Conservation (phyloP, 2,329 filamentous ascomycete genomes). For the Sarocladium brachiariae region DNA sequence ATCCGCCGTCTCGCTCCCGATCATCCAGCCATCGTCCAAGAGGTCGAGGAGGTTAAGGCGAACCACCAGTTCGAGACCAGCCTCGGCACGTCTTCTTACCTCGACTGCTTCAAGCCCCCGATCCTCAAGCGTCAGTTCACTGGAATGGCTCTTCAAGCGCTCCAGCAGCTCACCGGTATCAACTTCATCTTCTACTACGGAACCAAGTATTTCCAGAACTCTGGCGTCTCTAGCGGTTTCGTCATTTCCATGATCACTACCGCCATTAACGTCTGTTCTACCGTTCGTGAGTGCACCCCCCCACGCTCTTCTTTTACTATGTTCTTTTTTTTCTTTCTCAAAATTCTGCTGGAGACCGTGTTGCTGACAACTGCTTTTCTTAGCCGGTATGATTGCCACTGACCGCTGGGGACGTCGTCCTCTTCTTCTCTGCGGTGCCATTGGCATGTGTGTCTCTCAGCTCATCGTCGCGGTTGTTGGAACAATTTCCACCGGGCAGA, state of each 20-base stretch:
- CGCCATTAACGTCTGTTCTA: constrained; percentile 30
- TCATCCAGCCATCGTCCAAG: constrained; percentile 8
- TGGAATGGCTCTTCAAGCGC: constrained; percentile 52
- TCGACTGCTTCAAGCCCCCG: constrained; percentile 42
- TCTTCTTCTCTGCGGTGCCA: constrained; percentile 57
- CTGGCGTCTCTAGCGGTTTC: constrained; percentile 29
- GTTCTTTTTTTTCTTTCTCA: neutral
- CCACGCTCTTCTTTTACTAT: neutral
- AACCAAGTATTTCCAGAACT: constrained; percentile 33
- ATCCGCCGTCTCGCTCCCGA: constrained; percentile 10
- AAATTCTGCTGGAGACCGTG: no score
- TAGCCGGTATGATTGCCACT: constrained; percentile 27
- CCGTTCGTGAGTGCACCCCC: constrained; percentile 17
- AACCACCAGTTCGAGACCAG: constrained; percentile 54
- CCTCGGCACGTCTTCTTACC: constrained; percentile 24
- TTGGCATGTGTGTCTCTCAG: constrained; percentile 54
- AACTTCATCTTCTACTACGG: constrained; percentile 30
- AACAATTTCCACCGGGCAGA: constrained; percentile 47
- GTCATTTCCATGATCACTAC: constrained; percentile 32
- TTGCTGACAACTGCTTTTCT: no score
- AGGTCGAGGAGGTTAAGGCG: constrained; percentile 46
- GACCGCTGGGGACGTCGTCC: constrained; percentile 41
- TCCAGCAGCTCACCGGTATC: constrained; percentile 25
- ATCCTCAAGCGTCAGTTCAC: constrained; percentile 11
- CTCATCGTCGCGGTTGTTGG: constrained; percentile 54